Base-by-base conservation (phyloP, 2,329 filamentous ascomycete species). In the Epichloe typhina region DNA sequence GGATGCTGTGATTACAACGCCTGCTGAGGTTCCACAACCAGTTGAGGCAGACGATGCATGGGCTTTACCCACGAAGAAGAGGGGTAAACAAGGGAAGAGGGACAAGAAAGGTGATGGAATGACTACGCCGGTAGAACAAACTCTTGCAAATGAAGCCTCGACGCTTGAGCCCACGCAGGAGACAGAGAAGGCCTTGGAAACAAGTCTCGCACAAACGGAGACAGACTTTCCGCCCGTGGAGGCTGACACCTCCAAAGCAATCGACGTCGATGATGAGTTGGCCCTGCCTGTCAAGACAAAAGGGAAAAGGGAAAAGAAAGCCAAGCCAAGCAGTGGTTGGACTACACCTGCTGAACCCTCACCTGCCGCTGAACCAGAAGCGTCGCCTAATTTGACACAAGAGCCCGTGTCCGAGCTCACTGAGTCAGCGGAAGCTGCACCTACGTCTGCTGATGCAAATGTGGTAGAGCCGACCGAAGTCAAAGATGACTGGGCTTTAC, bases 271-370 rank as follows among this genome's bases (percentile, higher is more conserved):
- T 8, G 40, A 38, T 8, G 40, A 38, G 11, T 46, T 57, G 46
- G 46, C 37, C 19, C 42, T 19, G 33, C 4, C 69, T 47, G 59
- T 61, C 51, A 71, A 69, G 54, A 72, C 69, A 53, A 76, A 73
- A 55, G 69, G 63, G 50, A 66, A 66, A 58, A 67, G 66, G 60
- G 67, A 57, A 63, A 69, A 65, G 56, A 60, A 64, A 52, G 38
- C 38, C 23, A 55, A 52, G 35, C 13, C 47, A 17, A 51, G 44
- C n/a, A 51, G 50, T 23, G 47, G 50, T 50, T 26, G 41, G 26
- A 42, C 46, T 19, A 44, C 46, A 23, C 46, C 41, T n/a, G 41
- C 51, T 8, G 19, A 47, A 8, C 26, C 9, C 5, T 21, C 45
- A 17, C 26, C 13, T 13, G 19, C 40, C 40, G n/a, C 40, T 12